Percentiles rank a stretch among this genome's conserved stretches.
These are phyloP conservation scores for Litchi chinensis DNA, from an alignment of 345 rosid genomes.

Conservation along the genomic window DNA sequence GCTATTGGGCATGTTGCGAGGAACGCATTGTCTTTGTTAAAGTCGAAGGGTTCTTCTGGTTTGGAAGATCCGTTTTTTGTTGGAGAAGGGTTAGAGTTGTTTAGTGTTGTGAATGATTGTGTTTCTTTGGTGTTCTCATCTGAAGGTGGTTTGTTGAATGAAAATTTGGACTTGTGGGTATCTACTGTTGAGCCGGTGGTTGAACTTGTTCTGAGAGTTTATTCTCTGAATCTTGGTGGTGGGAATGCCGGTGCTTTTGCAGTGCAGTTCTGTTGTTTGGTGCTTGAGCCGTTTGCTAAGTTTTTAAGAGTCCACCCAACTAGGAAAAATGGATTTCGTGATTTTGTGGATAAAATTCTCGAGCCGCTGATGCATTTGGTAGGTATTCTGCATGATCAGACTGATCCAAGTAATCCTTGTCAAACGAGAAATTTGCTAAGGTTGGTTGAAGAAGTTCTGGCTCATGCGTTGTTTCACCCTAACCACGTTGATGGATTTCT, in stretches of 20 bases:
- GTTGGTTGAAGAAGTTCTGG: conserved; percentile 61
- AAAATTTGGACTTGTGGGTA: conserved; percentile 75
- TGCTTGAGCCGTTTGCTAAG: conserved; percentile 79
- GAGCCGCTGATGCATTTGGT: conserved; percentile 65
- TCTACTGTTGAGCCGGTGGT: conserved; percentile 51
- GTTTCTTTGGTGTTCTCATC: conserved; percentile 60
- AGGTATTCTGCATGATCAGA: conserved; percentile 41
- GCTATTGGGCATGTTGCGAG: conserved; percentile 50
- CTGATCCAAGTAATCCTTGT: conserved; percentile 30
- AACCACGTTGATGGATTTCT: conserved; percentile 81
- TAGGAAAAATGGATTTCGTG: conserved; percentile 69
- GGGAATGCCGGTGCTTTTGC: conserved; percentile 44
- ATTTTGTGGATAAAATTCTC: conserved; percentile 70
- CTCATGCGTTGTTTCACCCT: conserved; percentile 76
- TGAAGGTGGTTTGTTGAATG: conserved; percentile 57
- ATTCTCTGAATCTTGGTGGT: conserved; percentile 42
- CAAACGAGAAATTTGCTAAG: conserved; percentile 39
- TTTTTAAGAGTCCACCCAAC: conserved; percentile 78
- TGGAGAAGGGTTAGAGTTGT: conserved; percentile 55
- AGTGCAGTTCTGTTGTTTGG: conserved; percentile 54
- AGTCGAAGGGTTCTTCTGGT: conserved; percentile 20
- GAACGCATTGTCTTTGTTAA: conserved; percentile 39
- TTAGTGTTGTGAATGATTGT: conserved; percentile 53
- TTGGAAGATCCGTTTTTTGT: conserved; percentile 25
- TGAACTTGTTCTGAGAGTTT: conserved; percentile 49